phyloP scores from a whole-genome alignment of 768 basidiomycete species.

The Tulasnella sp. region DNA sequence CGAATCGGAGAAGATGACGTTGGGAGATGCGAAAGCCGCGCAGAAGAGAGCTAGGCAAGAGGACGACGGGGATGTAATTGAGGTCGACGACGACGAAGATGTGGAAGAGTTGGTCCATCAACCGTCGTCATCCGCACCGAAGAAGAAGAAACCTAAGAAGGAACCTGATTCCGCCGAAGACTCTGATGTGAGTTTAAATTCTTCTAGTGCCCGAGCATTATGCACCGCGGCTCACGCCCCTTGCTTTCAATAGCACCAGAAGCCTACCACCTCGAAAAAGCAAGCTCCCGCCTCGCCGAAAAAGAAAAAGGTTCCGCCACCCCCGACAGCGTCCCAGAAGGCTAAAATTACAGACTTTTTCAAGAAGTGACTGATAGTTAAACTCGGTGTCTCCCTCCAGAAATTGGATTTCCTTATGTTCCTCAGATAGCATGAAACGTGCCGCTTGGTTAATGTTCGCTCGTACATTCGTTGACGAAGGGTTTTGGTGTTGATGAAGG shows the following conservation, averaged over 20 bases:
- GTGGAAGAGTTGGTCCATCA: not conserved
- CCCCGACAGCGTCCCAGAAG: not conserved
- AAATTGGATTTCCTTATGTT: not conserved
- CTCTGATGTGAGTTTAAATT: too few species aligned
- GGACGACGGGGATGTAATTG: not conserved
- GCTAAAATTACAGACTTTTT: constrained; percentile 17
- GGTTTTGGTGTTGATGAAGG: too few species aligned
- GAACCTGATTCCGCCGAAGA: not conserved
- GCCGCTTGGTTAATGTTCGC: too few species aligned
- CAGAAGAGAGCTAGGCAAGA: not conserved
- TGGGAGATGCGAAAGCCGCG: not conserved
- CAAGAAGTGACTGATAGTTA: not conserved
- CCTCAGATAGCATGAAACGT: not conserved
- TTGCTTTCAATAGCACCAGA: not conserved
- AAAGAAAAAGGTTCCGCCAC: not conserved
- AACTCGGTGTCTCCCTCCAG: not conserved
- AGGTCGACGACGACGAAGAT: not conserved
- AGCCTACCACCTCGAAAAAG: not conserved
- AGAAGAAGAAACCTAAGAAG: not conserved
- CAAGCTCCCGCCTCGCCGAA: not conserved
- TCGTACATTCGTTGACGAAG: too few species aligned
- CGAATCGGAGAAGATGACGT: not conserved
- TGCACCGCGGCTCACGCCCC: not conserved
- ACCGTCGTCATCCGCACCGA: not conserved
- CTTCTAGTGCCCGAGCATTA: not conserved